These are phyloP conservation scores for Macrolepiota dolichaula DNA, from an alignment of 768 basidiomycete genomes.

Conservation along the genomic window DNA sequence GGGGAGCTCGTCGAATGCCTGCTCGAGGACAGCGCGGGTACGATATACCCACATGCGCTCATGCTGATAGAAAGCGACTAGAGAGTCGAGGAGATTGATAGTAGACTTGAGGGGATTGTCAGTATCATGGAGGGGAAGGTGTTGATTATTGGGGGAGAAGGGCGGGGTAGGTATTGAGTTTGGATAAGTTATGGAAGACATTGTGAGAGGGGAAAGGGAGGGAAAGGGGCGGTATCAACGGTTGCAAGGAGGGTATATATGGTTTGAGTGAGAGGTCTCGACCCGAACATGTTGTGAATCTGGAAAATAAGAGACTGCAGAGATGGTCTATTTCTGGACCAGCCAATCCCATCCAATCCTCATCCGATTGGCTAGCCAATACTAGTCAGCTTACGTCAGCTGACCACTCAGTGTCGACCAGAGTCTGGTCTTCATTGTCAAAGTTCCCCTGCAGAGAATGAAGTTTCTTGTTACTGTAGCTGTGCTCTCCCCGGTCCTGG, in stretches of 20 bases:
- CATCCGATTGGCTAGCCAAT: constrained; percentile 16
- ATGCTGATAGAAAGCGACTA: constrained; percentile 65
- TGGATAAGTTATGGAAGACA: constrained; percentile 23
- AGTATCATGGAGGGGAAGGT: constrained; percentile 18
- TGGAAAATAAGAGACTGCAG: constrained; percentile 13
- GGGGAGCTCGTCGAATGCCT: constrained; percentile 26
- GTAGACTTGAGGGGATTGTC: constrained; percentile 41
- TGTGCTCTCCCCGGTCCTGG: constrained; percentile 5
- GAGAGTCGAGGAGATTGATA: constrained; percentile 58
- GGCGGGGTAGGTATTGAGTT: constrained; percentile 32
- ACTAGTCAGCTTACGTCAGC: neutral
- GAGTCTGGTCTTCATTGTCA: neutral
- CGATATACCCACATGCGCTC: constrained; percentile 72
- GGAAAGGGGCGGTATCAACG: constrained; percentile 5
- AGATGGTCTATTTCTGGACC: neutral
- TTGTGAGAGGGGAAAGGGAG: constrained; percentile 12
- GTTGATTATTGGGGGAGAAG: constrained; percentile 28
- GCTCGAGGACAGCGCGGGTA: constrained; percentile 58
- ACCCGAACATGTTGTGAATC: constrained; percentile 15
- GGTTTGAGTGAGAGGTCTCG: constrained; percentile 10
- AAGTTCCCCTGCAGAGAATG: neutral
- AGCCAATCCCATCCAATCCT: constrained; percentile 20
- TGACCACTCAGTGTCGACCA: neutral
- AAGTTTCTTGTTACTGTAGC: constrained; percentile 4
- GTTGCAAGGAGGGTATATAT: constrained; percentile 11